Percentiles rank a stretch among this genome's conserved stretches.
These are phyloP conservation scores for Pythium myriotylum DNA, from an alignment of 352 stramenopile genomes.

Conservation along the genomic window DNA sequence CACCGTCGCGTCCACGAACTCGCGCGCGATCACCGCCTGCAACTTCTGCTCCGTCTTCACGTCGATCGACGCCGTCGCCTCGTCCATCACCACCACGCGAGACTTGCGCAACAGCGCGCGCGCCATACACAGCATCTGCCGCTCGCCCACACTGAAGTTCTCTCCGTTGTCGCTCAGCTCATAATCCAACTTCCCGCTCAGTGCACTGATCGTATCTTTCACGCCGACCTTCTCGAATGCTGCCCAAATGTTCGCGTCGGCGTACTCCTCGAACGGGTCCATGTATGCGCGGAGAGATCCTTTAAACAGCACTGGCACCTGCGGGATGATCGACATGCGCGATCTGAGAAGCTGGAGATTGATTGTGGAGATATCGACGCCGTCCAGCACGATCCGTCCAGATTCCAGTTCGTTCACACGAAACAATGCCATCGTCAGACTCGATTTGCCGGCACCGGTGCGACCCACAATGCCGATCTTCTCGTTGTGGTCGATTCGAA, in stretches of 20 bases:
- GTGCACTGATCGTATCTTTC: slow-evolving; percentile 31
- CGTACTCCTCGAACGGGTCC: slow-evolving; percentile 83
- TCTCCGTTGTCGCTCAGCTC: slow-evolving; percentile 73
- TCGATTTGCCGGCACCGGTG: slow-evolving; percentile 18
- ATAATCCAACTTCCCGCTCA: slow-evolving; percentile 20
- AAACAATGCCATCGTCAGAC: slow-evolving; percentile 20
- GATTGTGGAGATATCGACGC: slow-evolving; percentile 37
- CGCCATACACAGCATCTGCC: slow-evolving; percentile 68
- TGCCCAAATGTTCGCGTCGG: slow-evolving; percentile 64
- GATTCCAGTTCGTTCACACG: slow-evolving; percentile 44
- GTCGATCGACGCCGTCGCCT: slow-evolving; percentile 89
- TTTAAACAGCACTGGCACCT: slow-evolving; percentile 90
- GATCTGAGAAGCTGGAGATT: slow-evolving; percentile 28
- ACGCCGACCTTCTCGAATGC: slow-evolving; percentile 78
- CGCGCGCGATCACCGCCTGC: slow-evolving; percentile 74
- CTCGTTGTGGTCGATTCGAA: slow-evolving; percentile 52
- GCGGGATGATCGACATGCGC: slow-evolving; percentile 56
- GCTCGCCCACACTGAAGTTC: slow-evolving; percentile 93
- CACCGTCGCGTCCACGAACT: slow-evolving; percentile 89
- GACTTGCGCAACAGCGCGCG: slow-evolving; percentile 43
- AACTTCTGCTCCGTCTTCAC: slow-evolving; percentile 61
- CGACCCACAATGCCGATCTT: slow-evolving; percentile 67
- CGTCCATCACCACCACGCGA: slow-evolving; percentile 92
- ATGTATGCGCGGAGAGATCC: slow-evolving; percentile 84
- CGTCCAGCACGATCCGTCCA: slow-evolving; percentile 44